A percentile compares a stretch with the other conserved stretches of the same genome.
Conservation (phyloP, 345 rosid genomes). For the Noccaea bulbosa region DNA sequence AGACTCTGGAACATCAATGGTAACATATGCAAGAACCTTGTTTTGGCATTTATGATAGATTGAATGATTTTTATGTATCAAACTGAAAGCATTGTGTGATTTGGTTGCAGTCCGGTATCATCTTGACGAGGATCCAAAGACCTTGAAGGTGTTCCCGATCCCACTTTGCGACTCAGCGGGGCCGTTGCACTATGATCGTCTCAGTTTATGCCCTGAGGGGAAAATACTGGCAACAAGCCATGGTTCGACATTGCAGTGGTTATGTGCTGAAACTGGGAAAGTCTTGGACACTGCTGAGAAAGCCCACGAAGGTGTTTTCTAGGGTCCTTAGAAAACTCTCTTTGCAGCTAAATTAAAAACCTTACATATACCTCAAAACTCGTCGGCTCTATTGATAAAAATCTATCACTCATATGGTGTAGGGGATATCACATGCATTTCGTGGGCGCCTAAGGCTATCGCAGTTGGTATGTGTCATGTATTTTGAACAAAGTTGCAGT, state of each 20-base stretch:
- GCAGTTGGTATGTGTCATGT: slow-evolving; percentile 57
- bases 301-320: slow-evolving; percentile 91
- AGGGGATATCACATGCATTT: slow-evolving; percentile 84
- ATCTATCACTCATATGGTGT: slow-evolving; percentile 41
- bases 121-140: slow-evolving; percentile 98
- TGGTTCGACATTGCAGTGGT: slow-evolving; percentile 86
- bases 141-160: slow-evolving; percentile 82
- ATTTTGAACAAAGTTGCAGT: slow-evolving; percentile 1
- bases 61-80: slow-evolving; percentile 10
- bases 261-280: slow-evolving; percentile 79
- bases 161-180: slow-evolving; percentile 74
- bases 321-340: too few species aligned
- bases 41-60: slow-evolving; percentile 11
- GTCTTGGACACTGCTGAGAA: slow-evolving; percentile 87
- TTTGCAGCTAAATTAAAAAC: neutral
- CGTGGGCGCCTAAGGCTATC: slow-evolving; percentile 76
- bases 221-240: slow-evolving; percentile 78
- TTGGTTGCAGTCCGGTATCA: slow-evolving; percentile 79
- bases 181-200: slow-evolving; percentile 75
- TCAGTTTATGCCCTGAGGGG: slow-evolving; percentile 88
- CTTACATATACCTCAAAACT: neutral
- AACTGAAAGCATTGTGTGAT: slow-evolving; percentile 23
- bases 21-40: slow-evolving; percentile 28
- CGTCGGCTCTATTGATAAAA: neutral
- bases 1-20: slow-evolving; percentile 97